These are phyloP conservation scores for Wickerhamiella hasegawae DNA, from an alignment of 805 yeast genomes.

Conservation along the genomic window DNA sequence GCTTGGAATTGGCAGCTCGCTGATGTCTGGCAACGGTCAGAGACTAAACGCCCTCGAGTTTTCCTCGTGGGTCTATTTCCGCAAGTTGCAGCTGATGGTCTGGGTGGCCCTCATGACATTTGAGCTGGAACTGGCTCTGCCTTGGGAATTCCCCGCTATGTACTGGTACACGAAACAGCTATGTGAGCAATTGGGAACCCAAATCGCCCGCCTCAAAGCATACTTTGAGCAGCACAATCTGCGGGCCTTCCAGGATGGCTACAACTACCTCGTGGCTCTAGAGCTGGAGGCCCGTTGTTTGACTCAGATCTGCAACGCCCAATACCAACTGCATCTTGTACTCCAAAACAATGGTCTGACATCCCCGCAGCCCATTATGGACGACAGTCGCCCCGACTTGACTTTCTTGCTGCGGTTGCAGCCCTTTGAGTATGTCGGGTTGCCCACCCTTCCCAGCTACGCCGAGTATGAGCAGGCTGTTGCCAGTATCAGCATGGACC, in stretches of 20 bases:
- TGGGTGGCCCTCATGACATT: slow-evolving; percentile 60
- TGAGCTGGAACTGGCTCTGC: slow-evolving; percentile 55
- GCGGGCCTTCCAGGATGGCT: slow-evolving; percentile 10
- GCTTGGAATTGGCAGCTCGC: slow-evolving; percentile 10
- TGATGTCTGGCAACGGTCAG: slow-evolving; percentile 15
- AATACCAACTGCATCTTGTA: slow-evolving; percentile 14
- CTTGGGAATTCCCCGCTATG: slow-evolving; percentile 50
- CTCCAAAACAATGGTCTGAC: slow-evolving; percentile 8
- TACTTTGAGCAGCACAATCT: slow-evolving; percentile 14
- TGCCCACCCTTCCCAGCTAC: slow-evolving; percentile 48
- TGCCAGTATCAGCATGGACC: not conserved
- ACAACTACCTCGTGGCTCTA: slow-evolving; percentile 15
- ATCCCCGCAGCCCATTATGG: slow-evolving; percentile 4
- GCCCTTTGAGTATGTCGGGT: slow-evolving; percentile 65
- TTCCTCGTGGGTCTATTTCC: slow-evolving; percentile 50
- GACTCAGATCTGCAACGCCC: slow-evolving; percentile 19
- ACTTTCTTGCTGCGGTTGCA: slow-evolving; percentile 52
- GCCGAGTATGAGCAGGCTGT: slow-evolving; percentile 17
- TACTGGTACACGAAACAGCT: slow-evolving; percentile 53
- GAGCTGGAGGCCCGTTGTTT: slow-evolving; percentile 20
- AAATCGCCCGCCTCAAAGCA: slow-evolving; percentile 27
- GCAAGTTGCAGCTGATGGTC: slow-evolving; percentile 55
- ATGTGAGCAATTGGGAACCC: slow-evolving; percentile 26
- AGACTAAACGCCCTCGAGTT: slow-evolving; percentile 36
- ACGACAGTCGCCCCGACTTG: slow-evolving; percentile 16